Evolutionary conservation across 1,139 yeast species (phyloP).

Genomic region (Debaryomycetaceae sp.): DNA sequence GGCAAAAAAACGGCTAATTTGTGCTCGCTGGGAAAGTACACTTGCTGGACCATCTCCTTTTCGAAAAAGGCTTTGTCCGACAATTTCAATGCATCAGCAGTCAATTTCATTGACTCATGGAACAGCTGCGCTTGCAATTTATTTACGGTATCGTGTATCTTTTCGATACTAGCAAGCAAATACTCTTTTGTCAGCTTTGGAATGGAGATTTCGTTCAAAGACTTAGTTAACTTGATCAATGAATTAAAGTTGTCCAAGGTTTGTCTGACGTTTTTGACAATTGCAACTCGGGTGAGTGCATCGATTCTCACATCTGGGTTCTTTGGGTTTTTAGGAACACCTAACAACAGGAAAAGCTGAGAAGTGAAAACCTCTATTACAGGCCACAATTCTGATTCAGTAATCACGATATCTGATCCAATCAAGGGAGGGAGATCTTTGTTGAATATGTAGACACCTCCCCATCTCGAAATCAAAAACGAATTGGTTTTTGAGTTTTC

Average conservation of each 20-base stretch:
- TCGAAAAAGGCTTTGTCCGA: slow-evolving; percentile 87
- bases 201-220: slow-evolving; percentile 75
- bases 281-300: slow-evolving; percentile 56
- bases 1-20: slow-evolving; percentile 92
- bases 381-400: slow-evolving; percentile 49
- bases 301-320: slow-evolving; percentile 65
- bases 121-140: slow-evolving; percentile 28
- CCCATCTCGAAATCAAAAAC: slow-evolving; percentile 90
- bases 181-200: slow-evolving; percentile 60
- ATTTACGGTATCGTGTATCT: slow-evolving; percentile 31
- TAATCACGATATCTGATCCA: slow-evolving; percentile 24
- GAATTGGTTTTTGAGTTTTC: slow-evolving; percentile 56
- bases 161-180: slow-evolving; percentile 39
- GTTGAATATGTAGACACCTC: slow-evolving; percentile 59
- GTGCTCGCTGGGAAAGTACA: slow-evolving; percentile 92
- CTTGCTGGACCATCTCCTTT: slow-evolving; percentile 92
- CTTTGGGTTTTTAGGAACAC: slow-evolving; percentile 53
- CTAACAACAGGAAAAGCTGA: slow-evolving; percentile 71
- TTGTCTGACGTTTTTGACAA: slow-evolving; percentile 49
- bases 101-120: slow-evolving; percentile 45
- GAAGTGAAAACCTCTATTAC: slow-evolving; percentile 68
- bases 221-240: slow-evolving; percentile 60
- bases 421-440: slow-evolving; percentile 28
- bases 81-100: slow-evolving; percentile 52
- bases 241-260: slow-evolving; percentile 63